A percentile compares a stretch with the other conserved stretches of the same genome.
phyloP scores from a whole-genome alignment of 2,329 filamentous ascomycete genomes.

The Corynespora cassiicola region DNA sequence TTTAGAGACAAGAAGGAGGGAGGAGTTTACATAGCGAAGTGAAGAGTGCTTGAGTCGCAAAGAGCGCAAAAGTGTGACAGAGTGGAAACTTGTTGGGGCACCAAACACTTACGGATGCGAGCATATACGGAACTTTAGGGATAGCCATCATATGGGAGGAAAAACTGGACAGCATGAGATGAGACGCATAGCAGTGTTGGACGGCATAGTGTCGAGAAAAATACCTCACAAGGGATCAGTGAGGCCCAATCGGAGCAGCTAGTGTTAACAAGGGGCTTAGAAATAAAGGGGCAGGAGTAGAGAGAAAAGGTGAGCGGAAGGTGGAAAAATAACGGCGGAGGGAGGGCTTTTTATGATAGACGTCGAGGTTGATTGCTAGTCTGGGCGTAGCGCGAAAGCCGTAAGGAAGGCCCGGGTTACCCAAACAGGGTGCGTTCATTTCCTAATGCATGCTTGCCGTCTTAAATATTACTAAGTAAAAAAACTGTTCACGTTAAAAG shows the following conservation, averaged over 20 bases:
- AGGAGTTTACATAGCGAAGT: too few species aligned
- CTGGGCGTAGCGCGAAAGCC: slow-evolving; percentile 12
- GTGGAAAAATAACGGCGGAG: slow-evolving; percentile 14
- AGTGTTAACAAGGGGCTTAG: slow-evolving; percentile 5
- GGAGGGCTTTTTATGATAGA: slow-evolving; percentile 16
- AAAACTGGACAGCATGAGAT: slow-evolving; percentile 11
- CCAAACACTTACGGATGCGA: slow-evolving; percentile 11
- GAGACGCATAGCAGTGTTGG: slow-evolving; percentile 6
- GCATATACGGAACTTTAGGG: slow-evolving; percentile 7
- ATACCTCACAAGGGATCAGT: slow-evolving; percentile 13
- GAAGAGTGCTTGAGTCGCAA: too few species aligned
- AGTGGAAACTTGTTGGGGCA: slow-evolving; percentile 7
- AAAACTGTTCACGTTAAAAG: too few species aligned
- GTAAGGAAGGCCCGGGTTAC: slow-evolving; percentile 14
- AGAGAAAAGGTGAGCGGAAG: slow-evolving; percentile 15
- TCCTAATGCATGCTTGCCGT: slow-evolving; percentile 18
- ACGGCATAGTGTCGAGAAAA: slow-evolving; percentile 12
- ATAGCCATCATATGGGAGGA: slow-evolving; percentile 5
- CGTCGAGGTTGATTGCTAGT: slow-evolving; percentile 15
- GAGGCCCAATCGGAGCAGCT: slow-evolving; percentile 13
- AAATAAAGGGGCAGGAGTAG: slow-evolving; percentile 15
- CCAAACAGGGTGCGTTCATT: slow-evolving; percentile 14
- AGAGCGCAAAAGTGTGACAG: slow-evolving; percentile 10
- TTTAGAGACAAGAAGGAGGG: slow-evolving; percentile 9
- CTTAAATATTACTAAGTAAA: too few species aligned